Base-by-base conservation (phyloP, 2,329 filamentous ascomycete genomes). In the Penicillium sp. region DNA sequence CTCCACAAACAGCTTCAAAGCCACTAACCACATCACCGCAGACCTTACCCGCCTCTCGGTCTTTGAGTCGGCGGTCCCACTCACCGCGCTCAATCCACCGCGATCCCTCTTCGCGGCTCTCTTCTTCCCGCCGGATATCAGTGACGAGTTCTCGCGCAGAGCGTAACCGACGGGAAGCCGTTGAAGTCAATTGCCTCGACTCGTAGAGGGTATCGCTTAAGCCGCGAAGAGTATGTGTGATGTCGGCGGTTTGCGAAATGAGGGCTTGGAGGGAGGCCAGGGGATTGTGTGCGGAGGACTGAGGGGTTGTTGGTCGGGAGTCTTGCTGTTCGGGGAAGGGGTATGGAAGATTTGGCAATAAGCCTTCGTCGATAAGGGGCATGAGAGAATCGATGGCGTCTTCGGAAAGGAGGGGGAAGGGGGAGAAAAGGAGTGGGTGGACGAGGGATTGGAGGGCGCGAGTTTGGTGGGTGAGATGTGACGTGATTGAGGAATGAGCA, bases 171-270 rank as follows among this genome's bases (percentile, higher is more conserved):
- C 93, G 77, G 2, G 85, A 83, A 2, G 91, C 93, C 9, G 85
- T 85, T 3, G 83, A 85, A 0, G 88, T 93, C 1, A 87, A 86
- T 69, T 97, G 91, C 12, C 88, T 83, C 29, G 86, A 89, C 84
- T 97, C 95, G 69, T 97, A 91, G 31, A 98, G 76, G 3, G 88
- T 90, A 66, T 98, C 93, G 6, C 87, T 88, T 4, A 98, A 76
- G 57, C 88, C 85, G 59, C 88, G 88, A 41, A 98, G 79, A 6
- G 88, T 87, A 61, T 88, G 80, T 8, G 91, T 80, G 26, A 91
- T 73, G 54, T 89, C 85, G 24, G 80, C 75, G 0, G 86, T 90
- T 55, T 87, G 76, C 6, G 79, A 76, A 64, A 88, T 83, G 45
- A 91, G 76, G 21, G 80, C 77, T 51, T 82, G 77, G 40, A 90